phyloP scores from a whole-genome alignment of 202 grass and related monocot genomes.

The Setaria viridis region DNA sequence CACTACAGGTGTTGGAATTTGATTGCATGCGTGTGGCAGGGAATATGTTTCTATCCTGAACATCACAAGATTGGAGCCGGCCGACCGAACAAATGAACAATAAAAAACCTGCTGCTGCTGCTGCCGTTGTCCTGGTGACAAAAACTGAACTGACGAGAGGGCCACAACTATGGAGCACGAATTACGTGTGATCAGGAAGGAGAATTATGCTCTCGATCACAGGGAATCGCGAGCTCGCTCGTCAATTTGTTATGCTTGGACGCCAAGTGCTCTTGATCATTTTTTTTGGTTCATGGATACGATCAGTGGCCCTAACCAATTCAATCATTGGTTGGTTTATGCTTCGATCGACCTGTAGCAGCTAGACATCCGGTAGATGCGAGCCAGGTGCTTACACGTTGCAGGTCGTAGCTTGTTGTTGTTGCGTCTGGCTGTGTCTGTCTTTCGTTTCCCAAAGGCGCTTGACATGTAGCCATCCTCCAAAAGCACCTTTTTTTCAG shows the following conservation, averaged over 20 bases:
- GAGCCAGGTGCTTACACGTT: conserved; percentile 25
- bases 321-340: conserved; percentile 36
- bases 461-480: conserved; percentile 36
- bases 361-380: neutral
- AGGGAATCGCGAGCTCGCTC: neutral
- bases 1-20: neutral
- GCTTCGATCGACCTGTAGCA: neutral
- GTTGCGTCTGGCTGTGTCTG: conserved; percentile 2
- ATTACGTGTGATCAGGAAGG: neutral
- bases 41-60: conserved; percentile 27
- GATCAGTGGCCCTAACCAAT: conserved; percentile 26
- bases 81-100: conserved; percentile 10
- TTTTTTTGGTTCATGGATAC: neutral
- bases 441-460: neutral
- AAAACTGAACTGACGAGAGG: neutral
- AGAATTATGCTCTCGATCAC: conserved; percentile 11
- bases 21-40: neutral
- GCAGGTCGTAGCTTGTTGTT: neutral
- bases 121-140: conserved; percentile 19
- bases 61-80: neutral
- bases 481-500: neutral
- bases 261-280: conserved; percentile 28
- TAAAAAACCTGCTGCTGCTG: no score
- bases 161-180: neutral
- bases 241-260: conserved; percentile 39